phyloP scores from a whole-genome alignment of 2,329 filamentous ascomycete species.

The Cadophora sp. region DNA sequence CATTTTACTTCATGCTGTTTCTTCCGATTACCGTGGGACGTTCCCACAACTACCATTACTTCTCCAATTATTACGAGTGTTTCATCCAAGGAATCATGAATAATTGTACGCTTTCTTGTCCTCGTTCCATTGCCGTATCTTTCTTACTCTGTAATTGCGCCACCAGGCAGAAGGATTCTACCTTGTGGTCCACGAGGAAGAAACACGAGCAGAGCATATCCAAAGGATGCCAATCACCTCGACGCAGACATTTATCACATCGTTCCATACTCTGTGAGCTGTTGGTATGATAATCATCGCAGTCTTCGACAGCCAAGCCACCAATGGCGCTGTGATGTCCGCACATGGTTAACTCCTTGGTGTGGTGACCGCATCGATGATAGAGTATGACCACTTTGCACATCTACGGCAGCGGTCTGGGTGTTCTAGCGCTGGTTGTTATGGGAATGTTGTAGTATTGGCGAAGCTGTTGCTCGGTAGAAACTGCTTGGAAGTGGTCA shows the following conservation, averaged over 20 bases:
- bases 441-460: neutral
- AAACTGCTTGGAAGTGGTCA: neutral
- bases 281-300: neutral
- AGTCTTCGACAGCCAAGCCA: neutral
- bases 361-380: conserved; percentile 7
- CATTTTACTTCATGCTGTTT: neutral
- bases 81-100: too few species aligned
- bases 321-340: neutral
- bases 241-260: neutral
- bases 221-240: neutral
- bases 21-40: too few species aligned
- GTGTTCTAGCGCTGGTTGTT: neutral
- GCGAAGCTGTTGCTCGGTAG: neutral
- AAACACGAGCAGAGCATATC: neutral
- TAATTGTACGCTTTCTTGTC: too few species aligned
- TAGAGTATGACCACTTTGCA: neutral
- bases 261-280: neutral
- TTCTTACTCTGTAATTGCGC: too few species aligned
- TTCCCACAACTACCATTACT: too few species aligned
- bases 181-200: too few species aligned
- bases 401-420: neutral
- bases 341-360: neutral
- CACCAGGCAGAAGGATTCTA: too few species aligned
- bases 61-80: too few species aligned
- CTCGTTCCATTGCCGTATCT: too few species aligned